Conservation (phyloP, 2,329 filamentous ascomycete species). For the Hymenoscyphus linearis region DNA sequence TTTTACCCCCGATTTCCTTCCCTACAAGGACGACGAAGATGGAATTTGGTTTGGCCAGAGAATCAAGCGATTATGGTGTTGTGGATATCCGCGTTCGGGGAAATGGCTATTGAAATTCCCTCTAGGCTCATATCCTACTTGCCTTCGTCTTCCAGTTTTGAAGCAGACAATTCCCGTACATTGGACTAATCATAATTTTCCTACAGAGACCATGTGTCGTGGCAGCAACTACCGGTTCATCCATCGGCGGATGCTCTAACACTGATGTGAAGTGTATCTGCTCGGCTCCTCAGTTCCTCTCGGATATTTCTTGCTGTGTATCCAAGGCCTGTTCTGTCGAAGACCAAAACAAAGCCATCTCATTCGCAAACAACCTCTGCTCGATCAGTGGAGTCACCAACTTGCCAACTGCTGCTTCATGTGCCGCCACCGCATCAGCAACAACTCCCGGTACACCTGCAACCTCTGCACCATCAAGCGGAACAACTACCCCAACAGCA, state of each 20-base stretch:
- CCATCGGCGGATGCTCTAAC: slow-evolving; percentile 35
- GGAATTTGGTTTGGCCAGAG: not conserved
- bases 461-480: not conserved
- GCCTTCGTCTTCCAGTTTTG: not conserved
- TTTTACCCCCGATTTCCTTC: slow-evolving; percentile 15
- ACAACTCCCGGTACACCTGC: not conserved
- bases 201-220: slow-evolving; percentile 31
- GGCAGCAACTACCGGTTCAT: slow-evolving; percentile 35
- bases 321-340: slow-evolving; percentile 35
- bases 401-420: slow-evolving; percentile 16
- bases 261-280: slow-evolving; percentile 47
- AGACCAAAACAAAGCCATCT: slow-evolving; percentile 35
- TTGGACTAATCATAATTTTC: not conserved
- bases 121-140: not conserved
- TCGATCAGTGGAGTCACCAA: slow-evolving; percentile 31
- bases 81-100: not conserved
- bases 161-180: not conserved
- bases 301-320: slow-evolving; percentile 45
- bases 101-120: not conserved
- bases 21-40: not conserved
- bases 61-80: not conserved
- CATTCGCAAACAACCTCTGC: slow-evolving; percentile 34
- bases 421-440: slow-evolving; percentile 5
- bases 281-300: slow-evolving; percentile 39
- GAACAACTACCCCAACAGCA: not conserved